phyloP scores from a whole-genome alignment of 192 early-diverging fungal species.

The Umbelopsis sp. region DNA sequence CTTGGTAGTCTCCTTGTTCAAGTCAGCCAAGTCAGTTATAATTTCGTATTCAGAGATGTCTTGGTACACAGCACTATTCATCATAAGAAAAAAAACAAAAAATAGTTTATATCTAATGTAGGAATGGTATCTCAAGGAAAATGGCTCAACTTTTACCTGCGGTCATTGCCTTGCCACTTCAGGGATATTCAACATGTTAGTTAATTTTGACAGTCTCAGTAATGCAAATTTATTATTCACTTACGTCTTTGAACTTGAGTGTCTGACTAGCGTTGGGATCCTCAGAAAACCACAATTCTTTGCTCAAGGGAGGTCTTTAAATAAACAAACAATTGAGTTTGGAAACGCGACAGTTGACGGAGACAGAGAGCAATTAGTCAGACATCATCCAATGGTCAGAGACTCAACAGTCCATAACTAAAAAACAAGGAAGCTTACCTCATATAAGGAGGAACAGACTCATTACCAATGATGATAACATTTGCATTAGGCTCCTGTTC shows the following conservation, averaged over 20 bases:
- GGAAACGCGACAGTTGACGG: neutral
- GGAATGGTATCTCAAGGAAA: neutral
- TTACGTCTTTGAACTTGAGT: constrained; percentile 56
- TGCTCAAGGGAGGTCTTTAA: constrained; percentile 59
- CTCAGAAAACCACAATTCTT: constrained; percentile 68
- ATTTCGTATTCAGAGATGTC: constrained; percentile 44
- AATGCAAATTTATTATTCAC: neutral
- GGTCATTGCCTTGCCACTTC: constrained; percentile 57
- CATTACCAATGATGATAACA: constrained; percentile 61
- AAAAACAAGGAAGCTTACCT: constrained; percentile 30
- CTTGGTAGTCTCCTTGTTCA: constrained; percentile 41
- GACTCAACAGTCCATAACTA: neutral
- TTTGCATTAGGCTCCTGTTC: constrained; percentile 60
- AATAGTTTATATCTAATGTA: neutral
- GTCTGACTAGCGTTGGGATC: constrained; percentile 35
- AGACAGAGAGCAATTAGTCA: neutral
- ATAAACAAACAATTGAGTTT: neutral
- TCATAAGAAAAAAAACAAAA: no score
- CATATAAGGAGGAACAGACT: constrained; percentile 58
- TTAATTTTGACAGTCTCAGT: neutral
- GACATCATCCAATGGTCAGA: neutral
- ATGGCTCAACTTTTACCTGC: constrained; percentile 31
- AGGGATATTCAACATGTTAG: neutral
- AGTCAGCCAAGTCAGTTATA: constrained; percentile 41
- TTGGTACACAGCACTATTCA: constrained; percentile 41